Percentiles rank a stretch among this genome's conserved stretches.
Evolutionary conservation across 2,329 filamentous ascomycete genomes (phyloP).

Genomic region (Colletotrichum musicola): DNA sequence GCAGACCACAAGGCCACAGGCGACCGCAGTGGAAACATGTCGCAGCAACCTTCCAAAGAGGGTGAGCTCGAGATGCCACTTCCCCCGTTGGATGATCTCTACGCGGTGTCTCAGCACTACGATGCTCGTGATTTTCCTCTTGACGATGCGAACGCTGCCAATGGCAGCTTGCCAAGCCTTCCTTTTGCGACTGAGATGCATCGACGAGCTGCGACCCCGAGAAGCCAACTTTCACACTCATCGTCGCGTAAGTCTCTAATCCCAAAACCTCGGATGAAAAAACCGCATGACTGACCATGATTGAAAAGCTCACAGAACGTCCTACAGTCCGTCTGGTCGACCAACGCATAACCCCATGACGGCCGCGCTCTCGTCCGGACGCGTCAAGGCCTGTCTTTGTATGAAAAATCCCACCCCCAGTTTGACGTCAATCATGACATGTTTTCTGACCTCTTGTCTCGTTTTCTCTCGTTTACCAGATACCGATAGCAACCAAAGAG

Average conservation of each 20-base stretch:
- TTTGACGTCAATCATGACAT: too few relatives aligned
- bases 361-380: conserved; percentile 19
- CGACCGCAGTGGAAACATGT: too few relatives aligned
- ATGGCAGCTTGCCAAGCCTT: background rate
- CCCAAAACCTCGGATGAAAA: background rate
- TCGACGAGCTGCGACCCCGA: too few relatives aligned
- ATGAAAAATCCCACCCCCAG: background rate
- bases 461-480: background rate
- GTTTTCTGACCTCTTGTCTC: background rate
- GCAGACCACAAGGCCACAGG: too few relatives aligned
- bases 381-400: conserved; percentile 22
- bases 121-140: background rate
- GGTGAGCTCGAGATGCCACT: background rate
- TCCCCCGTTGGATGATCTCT: background rate
- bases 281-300: background rate
- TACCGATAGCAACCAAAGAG: conserved; percentile 27
- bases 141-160: background rate
- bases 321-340: conserved; percentile 12
- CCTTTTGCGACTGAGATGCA: background rate
- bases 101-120: background rate
- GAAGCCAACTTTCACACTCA: background rate
- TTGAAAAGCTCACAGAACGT: background rate
- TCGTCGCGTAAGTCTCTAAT: background rate
- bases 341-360: conserved; percentile 26
- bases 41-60: background rate